Evolutionary conservation across 805 yeast species (phyloP), one percentile per base, ranked within the genome.

Genomic region (Hyphopichia homilentoma): DNA sequence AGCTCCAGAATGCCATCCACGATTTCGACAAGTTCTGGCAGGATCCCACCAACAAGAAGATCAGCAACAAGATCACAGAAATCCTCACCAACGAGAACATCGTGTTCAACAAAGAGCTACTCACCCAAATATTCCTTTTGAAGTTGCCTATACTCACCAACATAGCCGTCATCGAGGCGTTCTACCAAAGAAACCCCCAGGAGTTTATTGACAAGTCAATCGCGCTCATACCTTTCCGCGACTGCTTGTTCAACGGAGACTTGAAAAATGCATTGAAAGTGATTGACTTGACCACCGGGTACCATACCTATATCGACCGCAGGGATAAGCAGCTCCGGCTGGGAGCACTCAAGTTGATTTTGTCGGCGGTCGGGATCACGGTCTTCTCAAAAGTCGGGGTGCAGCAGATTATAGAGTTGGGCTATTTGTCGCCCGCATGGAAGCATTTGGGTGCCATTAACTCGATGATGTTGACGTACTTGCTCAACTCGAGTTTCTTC

Each of bases 171-270:
- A 51, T 63, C 11, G 41, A 45, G 31, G 22, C 38, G n/a, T 63
- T 43, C 38, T 54, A 54, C 28, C 26, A 43, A 27, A 44, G 51
- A 12, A 48, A 57, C 18, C 61, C 66, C 1, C 24, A 26, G 2
- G 41, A 38, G 3, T 33, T 34, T 22, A 61, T 77, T 7, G 61
- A 59, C 7, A 54, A 57, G 30, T 50, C 55, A 1, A 48, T 58
- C 1, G 77, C 81, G 3, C 63, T 79, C 61, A 70, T 82, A n/a
- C 84, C 88, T 3, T 73, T 83, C 39, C 53, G 89, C 13, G 53
- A 68, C 25, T 64, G 78, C n/a, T 51, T 82, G 2, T 79, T 67
- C 56, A 65, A 74, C 39, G 82, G 77, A 1, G 77, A 81, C 30
- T 64, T 79, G 37, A 63, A 67, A 17, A 61, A 64, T 25, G 85